Evolutionary conservation across 345 rosid genomes (phyloP).

Genomic region (Crucihimalaya himalaica): DNA sequence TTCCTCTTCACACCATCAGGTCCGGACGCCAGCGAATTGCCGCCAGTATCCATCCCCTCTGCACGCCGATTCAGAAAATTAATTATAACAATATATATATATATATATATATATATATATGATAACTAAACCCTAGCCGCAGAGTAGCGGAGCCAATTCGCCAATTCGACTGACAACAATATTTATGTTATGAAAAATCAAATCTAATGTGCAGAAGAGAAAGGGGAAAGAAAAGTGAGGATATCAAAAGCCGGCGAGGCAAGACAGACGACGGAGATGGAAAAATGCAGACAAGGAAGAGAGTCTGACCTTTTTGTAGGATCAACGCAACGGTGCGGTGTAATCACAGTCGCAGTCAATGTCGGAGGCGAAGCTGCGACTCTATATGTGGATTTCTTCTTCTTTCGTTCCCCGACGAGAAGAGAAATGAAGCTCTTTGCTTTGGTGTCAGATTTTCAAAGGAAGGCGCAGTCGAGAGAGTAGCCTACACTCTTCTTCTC

Average conservation of each 20-base stretch:
- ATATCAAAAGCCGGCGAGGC: background rate
- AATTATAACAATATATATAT: no score
- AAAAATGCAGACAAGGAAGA: constrained; percentile 10
- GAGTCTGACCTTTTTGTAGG: constrained; percentile 22
- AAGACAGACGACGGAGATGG: background rate
- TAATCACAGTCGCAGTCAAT: constrained; percentile 5
- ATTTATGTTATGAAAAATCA: background rate
- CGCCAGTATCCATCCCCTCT: constrained; percentile 56
- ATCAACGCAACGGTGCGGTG: constrained; percentile 1
- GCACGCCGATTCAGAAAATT: background rate
- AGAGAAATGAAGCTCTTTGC: background rate
- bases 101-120: no score
- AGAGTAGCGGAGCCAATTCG: background rate
- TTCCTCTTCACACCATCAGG: constrained; percentile 71
- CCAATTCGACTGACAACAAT: background rate
- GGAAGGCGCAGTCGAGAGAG: constrained; percentile 11
- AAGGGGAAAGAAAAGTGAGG: background rate
- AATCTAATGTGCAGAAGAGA: background rate
- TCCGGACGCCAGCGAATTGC: constrained; percentile 59
- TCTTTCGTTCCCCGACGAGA: background rate
- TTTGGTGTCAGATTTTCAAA: background rate
- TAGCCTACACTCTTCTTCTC: background rate
- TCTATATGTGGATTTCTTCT: background rate
- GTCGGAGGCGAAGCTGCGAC: constrained; percentile 9
- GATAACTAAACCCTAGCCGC: constrained; percentile 31